Base-by-base conservation (phyloP, 805 yeast genomes). In the Henningerozyma blattae region DNA sequence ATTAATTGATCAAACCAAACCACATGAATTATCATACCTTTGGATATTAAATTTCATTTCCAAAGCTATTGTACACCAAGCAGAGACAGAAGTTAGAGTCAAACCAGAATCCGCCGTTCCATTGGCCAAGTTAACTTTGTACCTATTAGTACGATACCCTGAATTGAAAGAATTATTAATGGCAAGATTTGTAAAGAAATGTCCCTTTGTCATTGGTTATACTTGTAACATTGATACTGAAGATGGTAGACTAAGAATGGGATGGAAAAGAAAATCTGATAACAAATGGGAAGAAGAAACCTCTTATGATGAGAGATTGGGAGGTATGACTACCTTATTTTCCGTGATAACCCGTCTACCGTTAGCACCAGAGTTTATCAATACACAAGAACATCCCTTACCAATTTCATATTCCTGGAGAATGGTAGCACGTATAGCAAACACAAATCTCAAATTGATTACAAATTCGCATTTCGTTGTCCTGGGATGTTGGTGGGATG, bases 401-500 rank as follows among this genome's bases (percentile, higher is more conserved):
- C 76, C 85, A 5, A 60, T 70, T 15, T 52, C 63, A 8, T 58
- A 67, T 38, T 61, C 69, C 17, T 89, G 97, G 97, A 59, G 46
- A 22, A 68, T 84, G 52, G 43, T 80, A n/a, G 77, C 95, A 0
- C 62, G 96, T 29, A 54, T 73, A 33, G 62, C 81, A 28, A 86
- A 91, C 56, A 59, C 68, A 0, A 68, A 74, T 1, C 22, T 48
- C 3, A 59, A 61, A 0, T 52, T 69, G 12, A 48, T 86, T 10
- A 62, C 73, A 0, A 78, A 83, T 42, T 69, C 79, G 1, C 94
- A 87, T 52, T 87, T 67, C 49, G 64, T 75, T 0, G 70, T 79
- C 2, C 67, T 76, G 4, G 77, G 84, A 2, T 72, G 80, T 22
- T 87, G 96, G 96, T 85, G 96, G 94, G 97, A 91, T 43, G 74